A percentile compares a stretch with the other conserved stretches of the same genome.
These are phyloP conservation scores for Naganishia sp. DNA, from an alignment of 1,284 basidiomycete species.

Conservation along the genomic window DNA sequence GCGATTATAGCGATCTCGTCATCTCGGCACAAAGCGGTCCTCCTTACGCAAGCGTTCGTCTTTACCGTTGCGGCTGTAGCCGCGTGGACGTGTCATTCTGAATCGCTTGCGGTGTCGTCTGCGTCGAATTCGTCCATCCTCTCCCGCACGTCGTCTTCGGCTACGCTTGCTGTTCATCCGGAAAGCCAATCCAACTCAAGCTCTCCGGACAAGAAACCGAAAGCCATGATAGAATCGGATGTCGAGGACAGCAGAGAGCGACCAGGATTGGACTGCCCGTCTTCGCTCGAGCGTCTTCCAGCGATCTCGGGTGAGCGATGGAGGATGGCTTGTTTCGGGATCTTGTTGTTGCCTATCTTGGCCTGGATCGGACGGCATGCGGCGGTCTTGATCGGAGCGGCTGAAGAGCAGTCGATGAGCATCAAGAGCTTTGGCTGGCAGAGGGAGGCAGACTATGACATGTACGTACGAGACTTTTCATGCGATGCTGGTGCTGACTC, in stretches of 20 bases:
- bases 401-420: slow-evolving; percentile 4
- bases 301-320: neutral
- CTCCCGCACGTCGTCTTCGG: neutral
- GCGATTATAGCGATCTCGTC: neutral
- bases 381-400: neutral
- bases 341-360: slow-evolving; percentile 10
- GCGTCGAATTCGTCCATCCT: neutral
- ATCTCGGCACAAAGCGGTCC: neutral
- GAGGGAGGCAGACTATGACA: slow-evolving; percentile 29
- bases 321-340: neutral
- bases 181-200: too few species aligned
- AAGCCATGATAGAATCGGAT: too few species aligned
- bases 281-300: neutral
- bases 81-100: neutral
- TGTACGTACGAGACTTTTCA: slow-evolving; percentile 7
- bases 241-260: too few species aligned
- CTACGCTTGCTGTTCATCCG: neutral
- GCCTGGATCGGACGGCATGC: slow-evolving; percentile 10
- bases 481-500: slow-evolving; percentile 9
- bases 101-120: neutral
- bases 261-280: too few species aligned
- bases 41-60: slow-evolving; percentile 15
- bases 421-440: slow-evolving; percentile 19
- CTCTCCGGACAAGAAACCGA: too few species aligned
- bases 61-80: neutral